Conservation (phyloP, 2,329 filamentous ascomycete species). For the Colletotrichum filicis region DNA sequence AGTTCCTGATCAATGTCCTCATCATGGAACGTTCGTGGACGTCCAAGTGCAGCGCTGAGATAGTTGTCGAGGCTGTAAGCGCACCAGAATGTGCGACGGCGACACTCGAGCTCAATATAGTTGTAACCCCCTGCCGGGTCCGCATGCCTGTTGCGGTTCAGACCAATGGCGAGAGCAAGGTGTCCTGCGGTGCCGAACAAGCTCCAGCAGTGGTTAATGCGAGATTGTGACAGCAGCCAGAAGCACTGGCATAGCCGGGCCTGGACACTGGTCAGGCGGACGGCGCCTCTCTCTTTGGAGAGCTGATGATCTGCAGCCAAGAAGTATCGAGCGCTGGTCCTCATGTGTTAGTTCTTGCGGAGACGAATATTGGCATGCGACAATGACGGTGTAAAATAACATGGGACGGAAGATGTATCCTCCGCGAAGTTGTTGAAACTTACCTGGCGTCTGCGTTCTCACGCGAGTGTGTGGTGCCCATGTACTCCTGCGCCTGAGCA, state of each 20-base stretch:
- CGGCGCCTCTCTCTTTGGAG: constrained; percentile 49
- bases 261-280: constrained; percentile 52
- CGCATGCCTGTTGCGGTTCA: constrained; percentile 47
- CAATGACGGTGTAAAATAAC: neutral
- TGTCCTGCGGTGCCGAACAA: constrained; percentile 55
- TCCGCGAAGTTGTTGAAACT: neutral
- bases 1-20: constrained; percentile 73
- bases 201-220: constrained; percentile 60
- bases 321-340: constrained; percentile 44
- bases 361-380: neutral
- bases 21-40: constrained; percentile 70
- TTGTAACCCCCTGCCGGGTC: constrained; percentile 39
- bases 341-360: neutral
- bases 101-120: constrained; percentile 51
- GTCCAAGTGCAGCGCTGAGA: constrained; percentile 69
- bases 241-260: constrained; percentile 54
- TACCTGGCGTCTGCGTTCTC: constrained; percentile 31
- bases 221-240: constrained; percentile 55
- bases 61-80: constrained; percentile 74
- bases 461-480: constrained; percentile 9
- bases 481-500: constrained; percentile 60
- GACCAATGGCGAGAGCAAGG: constrained; percentile 50
- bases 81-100: constrained; percentile 68
- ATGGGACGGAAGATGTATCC: neutral
- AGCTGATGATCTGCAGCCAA: constrained; percentile 51